Evolutionary conservation across 768 basidiomycete genomes (phyloP).

Genomic region (Mycena pura): DNA sequence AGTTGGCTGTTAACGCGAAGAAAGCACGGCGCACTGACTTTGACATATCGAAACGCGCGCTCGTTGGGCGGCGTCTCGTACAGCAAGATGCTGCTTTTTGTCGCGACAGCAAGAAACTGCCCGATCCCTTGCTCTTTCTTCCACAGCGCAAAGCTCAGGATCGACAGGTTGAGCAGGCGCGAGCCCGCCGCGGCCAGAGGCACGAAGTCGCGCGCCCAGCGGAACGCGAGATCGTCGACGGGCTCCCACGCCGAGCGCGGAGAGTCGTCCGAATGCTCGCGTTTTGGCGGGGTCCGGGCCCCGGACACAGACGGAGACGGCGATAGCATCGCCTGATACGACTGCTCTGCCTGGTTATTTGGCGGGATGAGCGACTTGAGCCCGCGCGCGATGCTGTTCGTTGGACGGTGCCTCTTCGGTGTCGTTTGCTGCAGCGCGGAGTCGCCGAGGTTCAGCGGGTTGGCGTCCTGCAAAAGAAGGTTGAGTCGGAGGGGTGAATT

Average conservation of each 20-base stretch:
- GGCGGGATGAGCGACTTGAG: constrained; percentile 63
- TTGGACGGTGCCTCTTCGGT: constrained; percentile 57
- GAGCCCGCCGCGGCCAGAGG: constrained; percentile 76
- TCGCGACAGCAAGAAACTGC: constrained; percentile 74
- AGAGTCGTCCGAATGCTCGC: constrained; percentile 48
- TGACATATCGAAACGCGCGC: constrained; percentile 82
- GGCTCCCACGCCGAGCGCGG: constrained; percentile 78
- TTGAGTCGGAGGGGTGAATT: not conserved
- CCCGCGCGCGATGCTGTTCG: constrained; percentile 66
- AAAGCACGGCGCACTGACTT: constrained; percentile 50
- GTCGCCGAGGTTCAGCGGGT: constrained; percentile 67
- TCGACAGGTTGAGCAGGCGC: constrained; percentile 61
- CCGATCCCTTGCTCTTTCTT: constrained; percentile 58
- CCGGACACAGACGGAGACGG: constrained; percentile 26
- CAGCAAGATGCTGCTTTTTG: constrained; percentile 73
- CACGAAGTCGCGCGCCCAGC: constrained; percentile 90
- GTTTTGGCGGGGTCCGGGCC: not conserved
- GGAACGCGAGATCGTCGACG: constrained; percentile 72
- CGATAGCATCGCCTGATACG: constrained; percentile 44
- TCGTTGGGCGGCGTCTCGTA: constrained; percentile 87
- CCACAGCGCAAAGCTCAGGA: constrained; percentile 75
- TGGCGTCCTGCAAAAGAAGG: constrained; percentile 50
- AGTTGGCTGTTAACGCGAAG: not conserved
- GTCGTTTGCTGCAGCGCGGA: constrained; percentile 56
- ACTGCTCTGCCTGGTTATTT: constrained; percentile 27